Percentiles rank a stretch among this genome's conserved stretches.
Evolutionary conservation across 139 green algal genomes (phyloP).

Genomic region (Chlorella vulgaris): DNA sequence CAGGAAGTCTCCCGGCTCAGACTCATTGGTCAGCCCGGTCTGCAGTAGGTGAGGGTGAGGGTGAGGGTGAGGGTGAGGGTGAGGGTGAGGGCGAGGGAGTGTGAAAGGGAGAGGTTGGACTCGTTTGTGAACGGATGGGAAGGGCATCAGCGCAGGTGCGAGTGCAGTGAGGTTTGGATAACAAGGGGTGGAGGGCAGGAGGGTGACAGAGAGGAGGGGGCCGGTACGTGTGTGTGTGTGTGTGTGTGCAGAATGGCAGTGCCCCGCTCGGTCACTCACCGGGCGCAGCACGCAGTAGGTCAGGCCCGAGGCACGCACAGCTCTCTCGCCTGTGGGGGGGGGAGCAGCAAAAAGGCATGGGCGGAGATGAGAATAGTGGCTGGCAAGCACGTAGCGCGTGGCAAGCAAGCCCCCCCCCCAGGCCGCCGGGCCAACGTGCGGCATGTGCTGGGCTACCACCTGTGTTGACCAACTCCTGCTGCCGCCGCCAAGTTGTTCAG

Average conservation of each 20-base stretch:
- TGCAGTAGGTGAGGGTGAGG: too few relatives aligned
- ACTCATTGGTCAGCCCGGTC: not conserved
- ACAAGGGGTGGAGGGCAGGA: not conserved
- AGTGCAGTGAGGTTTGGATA: not conserved
- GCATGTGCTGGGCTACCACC: too few relatives aligned
- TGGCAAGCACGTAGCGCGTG: not conserved
- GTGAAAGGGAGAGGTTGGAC: too few relatives aligned
- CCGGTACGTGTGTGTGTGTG: not conserved
- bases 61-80: too few relatives aligned
- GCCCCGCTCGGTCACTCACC: too few relatives aligned
- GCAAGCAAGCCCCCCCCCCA: too few relatives aligned
- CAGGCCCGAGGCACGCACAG: conserved; percentile 63
- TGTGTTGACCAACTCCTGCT: too few relatives aligned
- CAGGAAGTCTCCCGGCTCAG: not conserved
- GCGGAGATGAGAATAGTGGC: not conserved
- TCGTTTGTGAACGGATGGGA: too few relatives aligned
- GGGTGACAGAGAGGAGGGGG: not conserved
- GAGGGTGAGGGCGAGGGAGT: too few relatives aligned
- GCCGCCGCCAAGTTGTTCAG: too few relatives aligned
- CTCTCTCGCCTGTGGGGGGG: conserved; percentile 57
- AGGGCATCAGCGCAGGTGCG: too few relatives aligned
- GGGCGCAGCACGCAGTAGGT: conserved; percentile 80
- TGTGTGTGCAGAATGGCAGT: not conserved
- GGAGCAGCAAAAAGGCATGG: not conserved
- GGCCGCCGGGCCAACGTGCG: too few relatives aligned